Evolutionary conservation across 257 asterid genomes (phyloP).

Genomic region (Thymus quinquecostatus): DNA sequence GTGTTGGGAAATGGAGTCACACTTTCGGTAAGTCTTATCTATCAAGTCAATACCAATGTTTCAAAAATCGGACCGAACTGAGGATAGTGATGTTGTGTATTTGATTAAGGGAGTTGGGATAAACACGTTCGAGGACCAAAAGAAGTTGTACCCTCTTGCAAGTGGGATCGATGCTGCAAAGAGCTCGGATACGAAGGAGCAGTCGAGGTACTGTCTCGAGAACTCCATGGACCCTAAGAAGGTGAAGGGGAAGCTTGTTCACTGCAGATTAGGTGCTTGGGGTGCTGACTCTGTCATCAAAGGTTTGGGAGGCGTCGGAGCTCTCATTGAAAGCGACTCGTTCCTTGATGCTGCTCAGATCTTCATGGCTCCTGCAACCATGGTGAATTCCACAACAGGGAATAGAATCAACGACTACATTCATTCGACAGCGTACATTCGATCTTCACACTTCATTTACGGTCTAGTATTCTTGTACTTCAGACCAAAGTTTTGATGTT

Average conservation of each 20-base stretch:
- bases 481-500: background rate
- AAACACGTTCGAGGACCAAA: constrained; percentile 57
- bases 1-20: constrained; percentile 65
- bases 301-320: constrained; percentile 77
- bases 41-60: background rate
- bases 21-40: constrained; percentile 54
- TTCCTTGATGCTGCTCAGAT: constrained; percentile 71
- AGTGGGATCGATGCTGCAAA: constrained; percentile 72
- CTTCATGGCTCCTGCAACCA: constrained; percentile 81
- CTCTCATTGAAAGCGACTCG: constrained; percentile 55
- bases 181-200: constrained; percentile 49
- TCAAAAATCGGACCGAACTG: background rate
- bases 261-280: constrained; percentile 62
- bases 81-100: background rate
- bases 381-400: constrained; percentile 59
- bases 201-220: constrained; percentile 61
- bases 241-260: constrained; percentile 78
- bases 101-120: constrained; percentile 74
- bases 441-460: background rate
- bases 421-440: constrained; percentile 56
- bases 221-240: constrained; percentile 77
- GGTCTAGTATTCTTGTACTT: background rate
- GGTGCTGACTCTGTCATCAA: constrained; percentile 77
- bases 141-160: constrained; percentile 67
- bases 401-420: constrained; percentile 54